Evolutionary conservation across 495 filamentous ascomycete species (phyloP), one percentile per base, ranked within the genome.

Genomic region (Hypoxylon perforatum): DNA sequence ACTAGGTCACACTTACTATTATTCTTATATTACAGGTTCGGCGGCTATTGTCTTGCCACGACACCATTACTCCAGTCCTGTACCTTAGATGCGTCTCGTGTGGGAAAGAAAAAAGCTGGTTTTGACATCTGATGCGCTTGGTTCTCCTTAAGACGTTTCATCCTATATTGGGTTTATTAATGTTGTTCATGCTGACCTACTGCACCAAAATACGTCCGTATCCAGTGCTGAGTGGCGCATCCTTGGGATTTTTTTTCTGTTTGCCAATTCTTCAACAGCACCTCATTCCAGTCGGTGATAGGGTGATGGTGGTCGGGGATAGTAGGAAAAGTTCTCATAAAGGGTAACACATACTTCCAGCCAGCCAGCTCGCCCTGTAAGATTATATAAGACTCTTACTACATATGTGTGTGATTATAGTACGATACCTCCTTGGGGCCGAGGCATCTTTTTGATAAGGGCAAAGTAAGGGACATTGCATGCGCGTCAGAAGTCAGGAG

Each of bases 11-110:
- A 63, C 63, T 61, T 69, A 57, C 56, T 51, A 57, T 64, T 60
- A 42, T 49, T 30, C 53, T 35, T 51, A 51, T 51, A 36, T 18
- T 46, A 41, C 54, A 62, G 48, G 48, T 23, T 61, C 51, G 52
- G 66, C 66, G 66, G 66, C 57, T 69, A 69, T 65, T 44, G 30
- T 46, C 61, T 61, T 51, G 65, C 66, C 52, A 57, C 66, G 54
- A 51, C 61, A 61, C 45, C 41, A 33, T 48, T 38, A 61, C 55
- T 61, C 41, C 12, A 45, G 22, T 9, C 14, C 9, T 36, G 44
- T 49, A 52, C 28, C 42, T 63, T 59, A 53, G 23, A 25, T 19
- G 33, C 30, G 30, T 33, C 30, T 50, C 38, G 49, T 46, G 49
- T 47, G 45, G 46, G 25, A 64, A 28, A 22, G 30, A 10, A 48